Evolutionary conservation across 176 grass and related monocot genomes (phyloP).

Genomic region (Ananas comosus): DNA sequence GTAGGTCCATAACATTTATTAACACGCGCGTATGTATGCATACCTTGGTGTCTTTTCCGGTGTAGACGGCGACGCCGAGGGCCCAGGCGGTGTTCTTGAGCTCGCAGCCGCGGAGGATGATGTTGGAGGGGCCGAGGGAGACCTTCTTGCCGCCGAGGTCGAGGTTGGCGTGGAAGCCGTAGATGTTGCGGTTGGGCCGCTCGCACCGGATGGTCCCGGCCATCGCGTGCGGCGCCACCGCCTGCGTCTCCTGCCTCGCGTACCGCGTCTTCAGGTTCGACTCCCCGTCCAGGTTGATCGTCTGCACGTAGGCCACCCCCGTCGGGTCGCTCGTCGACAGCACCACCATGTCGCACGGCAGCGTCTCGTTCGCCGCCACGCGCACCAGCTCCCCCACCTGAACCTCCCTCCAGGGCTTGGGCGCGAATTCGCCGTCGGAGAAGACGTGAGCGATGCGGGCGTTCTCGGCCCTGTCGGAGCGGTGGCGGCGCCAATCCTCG

Average conservation of each 20-base stretch:
- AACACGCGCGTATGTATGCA: too few relatives aligned
- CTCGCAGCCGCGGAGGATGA: slow-evolving; percentile 81
- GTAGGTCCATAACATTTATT: too few relatives aligned
- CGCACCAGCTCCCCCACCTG: slow-evolving; percentile 60
- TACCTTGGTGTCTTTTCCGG: slow-evolving; percentile 73
- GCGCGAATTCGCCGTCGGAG: slow-evolving; percentile 34
- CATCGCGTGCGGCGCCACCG: slow-evolving; percentile 24
- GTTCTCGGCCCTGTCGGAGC: slow-evolving; percentile 77
- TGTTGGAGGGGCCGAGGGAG: slow-evolving; percentile 71
- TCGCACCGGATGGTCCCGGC: slow-evolving; percentile 66
- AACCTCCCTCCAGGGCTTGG: slow-evolving; percentile 64
- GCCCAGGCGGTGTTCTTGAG: slow-evolving; percentile 85
- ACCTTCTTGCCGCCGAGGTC: slow-evolving; percentile 43
- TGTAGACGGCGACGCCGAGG: slow-evolving; percentile 74
- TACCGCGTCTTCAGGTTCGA: slow-evolving; percentile 94
- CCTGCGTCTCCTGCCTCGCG: slow-evolving; percentile 70
- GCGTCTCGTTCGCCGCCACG: slow-evolving; percentile 46
- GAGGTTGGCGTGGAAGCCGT: slow-evolving; percentile 73
- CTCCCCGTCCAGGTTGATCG: slow-evolving; percentile 96
- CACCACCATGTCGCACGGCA: slow-evolving; percentile 93
- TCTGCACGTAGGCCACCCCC: slow-evolving; percentile 83
- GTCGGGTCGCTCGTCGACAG: slow-evolving; percentile 84
- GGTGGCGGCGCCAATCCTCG: slow-evolving; percentile 91
- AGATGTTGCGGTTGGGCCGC: slow-evolving; percentile 82
- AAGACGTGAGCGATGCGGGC: slow-evolving; percentile 33